Base-by-base conservation (phyloP, 2,329 filamentous ascomycete species). In the Zelopaecilomyces penicillatus region DNA sequence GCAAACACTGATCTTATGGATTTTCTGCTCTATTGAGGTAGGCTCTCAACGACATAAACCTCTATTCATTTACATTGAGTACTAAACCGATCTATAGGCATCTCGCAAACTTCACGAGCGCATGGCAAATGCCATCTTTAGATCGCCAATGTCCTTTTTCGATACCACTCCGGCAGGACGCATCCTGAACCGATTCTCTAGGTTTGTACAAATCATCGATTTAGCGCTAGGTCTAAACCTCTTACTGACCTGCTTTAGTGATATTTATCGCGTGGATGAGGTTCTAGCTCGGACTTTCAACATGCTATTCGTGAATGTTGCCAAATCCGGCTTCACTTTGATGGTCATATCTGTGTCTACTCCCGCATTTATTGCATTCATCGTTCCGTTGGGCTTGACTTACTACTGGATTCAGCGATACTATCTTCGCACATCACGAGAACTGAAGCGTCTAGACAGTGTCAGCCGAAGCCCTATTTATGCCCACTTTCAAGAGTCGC, bases 11-110 rank as follows among this genome's bases (percentile, higher is more conserved):
- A 89, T 98, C 52, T 74, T 98, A 29, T 98, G 93, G 93, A 97
- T 98, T 53, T 97, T 98, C 70, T 98, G 94, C 69, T 97, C 93
- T 4, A 98, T 98, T 51, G 93, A 98, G 78, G 85, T 87, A 71
- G 42, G 68, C 32, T 34, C 32, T 61, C 5, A n/a, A 11, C 19
- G 19, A 19, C 19, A 19, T 19, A 19, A 19, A 19, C 19, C 19
- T 19, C 19, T n/a, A 5, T 5, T 28, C 2, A 4, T 5, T 2
- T 31, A 8, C 10, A 36, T 47, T 56, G 46, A 55, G 19, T 19
- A 19, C 19, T 19, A 19, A 40, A 33, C 12, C 12, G 39, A 45
- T 47, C 30, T 41, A 33, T 51, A 87, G 81, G 93, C 93, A 41
- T 96, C 91, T 19, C 81, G 93, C 50, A 98, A 97, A 69, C 75